A percentile compares a stretch with the other conserved stretches of the same genome.
Conservation (phyloP, 306 rosid species). For the Rubus idaeus region DNA sequence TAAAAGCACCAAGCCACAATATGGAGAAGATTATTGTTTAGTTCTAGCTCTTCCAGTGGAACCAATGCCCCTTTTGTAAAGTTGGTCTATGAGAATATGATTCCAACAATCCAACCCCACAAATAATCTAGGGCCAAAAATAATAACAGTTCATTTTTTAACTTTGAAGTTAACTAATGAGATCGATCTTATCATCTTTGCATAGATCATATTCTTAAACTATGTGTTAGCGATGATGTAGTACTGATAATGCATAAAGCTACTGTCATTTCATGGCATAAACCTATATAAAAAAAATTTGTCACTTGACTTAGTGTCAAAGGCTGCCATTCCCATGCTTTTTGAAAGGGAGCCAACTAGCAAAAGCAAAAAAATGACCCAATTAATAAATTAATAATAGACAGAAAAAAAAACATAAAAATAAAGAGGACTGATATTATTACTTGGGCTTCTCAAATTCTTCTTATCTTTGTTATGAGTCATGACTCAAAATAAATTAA, state of each 20-base stretch:
- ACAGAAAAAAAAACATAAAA: background rate
- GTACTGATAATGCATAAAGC: conserved; percentile 6
- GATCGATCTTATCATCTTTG: conserved; percentile 12
- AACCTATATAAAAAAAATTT: conserved; percentile 19
- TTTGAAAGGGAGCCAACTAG: conserved; percentile 37
- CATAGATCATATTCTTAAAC: background rate
- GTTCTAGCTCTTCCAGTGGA: conserved; percentile 19
- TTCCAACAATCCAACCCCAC: conserved; percentile 36
- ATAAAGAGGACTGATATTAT: conserved; percentile 4
- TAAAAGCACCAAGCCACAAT: conserved; percentile 26
- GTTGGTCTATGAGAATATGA: conserved; percentile 35
- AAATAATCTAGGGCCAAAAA: conserved; percentile 6
- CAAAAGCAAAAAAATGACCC: conserved; percentile 13
- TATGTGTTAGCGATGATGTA: background rate
- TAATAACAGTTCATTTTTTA: background rate
- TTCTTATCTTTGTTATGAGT: conserved; percentile 8
- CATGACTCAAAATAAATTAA: background rate
- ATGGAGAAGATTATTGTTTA: conserved; percentile 15
- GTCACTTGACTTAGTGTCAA: conserved; percentile 39
- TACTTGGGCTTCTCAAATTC: conserved; percentile 9
- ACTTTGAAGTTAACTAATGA: background rate
- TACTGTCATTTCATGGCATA: conserved; percentile 4
- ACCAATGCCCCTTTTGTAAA: conserved; percentile 32
- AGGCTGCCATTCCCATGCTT: conserved; percentile 71
- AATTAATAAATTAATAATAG: conserved; percentile 1